phyloP scores from a whole-genome alignment of 2,329 filamentous ascomycete genomes.

The Cryphonectria naterciae region DNA sequence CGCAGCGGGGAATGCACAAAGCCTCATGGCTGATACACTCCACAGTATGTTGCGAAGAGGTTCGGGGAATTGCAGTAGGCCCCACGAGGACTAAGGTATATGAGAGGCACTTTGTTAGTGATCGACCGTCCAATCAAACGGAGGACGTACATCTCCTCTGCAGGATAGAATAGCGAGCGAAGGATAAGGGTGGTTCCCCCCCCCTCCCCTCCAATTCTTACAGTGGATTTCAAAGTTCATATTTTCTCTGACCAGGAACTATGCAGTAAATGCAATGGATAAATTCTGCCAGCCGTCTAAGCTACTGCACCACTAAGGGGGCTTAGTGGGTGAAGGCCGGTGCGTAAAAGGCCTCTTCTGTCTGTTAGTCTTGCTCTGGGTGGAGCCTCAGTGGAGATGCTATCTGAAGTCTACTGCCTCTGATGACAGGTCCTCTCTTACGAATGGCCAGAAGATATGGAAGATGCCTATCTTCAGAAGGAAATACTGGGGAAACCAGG shows the following conservation, averaged over 20 bases:
- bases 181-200: not conserved
- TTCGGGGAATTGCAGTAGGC: not conserved
- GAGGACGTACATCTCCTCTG: not conserved
- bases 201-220: too few relatives aligned
- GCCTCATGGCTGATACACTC: not conserved
- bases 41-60: not conserved
- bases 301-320: conserved; percentile 4
- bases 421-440: not conserved
- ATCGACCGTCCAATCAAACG: not conserved
- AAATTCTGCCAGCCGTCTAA: not conserved
- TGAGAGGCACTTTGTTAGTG: not conserved
- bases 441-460: not conserved
- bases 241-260: not conserved
- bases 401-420: not conserved
- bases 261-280: not conserved
- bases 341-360: not conserved
- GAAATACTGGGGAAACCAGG: not conserved
- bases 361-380: not conserved
- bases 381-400: not conserved
- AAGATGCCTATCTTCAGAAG: not conserved
- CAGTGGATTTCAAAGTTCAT: not conserved
- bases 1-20: not conserved
- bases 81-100: not conserved
- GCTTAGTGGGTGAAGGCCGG: not conserved
- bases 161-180: not conserved